A percentile compares a stretch with the other conserved stretches of the same genome.
Conservation (phyloP, 192 early-diverging fungal genomes). For the Gigaspora rosea region DNA sequence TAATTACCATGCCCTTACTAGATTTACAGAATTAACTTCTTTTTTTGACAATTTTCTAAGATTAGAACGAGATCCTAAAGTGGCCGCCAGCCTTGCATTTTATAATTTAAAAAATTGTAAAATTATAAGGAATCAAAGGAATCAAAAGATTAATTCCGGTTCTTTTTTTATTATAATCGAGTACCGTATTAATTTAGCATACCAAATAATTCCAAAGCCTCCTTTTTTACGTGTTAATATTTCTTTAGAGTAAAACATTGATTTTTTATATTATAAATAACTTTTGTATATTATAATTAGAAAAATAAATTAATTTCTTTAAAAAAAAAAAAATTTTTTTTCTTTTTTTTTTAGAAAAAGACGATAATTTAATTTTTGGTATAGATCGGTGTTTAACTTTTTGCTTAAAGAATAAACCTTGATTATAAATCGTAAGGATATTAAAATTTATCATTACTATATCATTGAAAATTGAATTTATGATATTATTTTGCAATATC, state of each 20-base stretch:
- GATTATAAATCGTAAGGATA: too few species aligned
- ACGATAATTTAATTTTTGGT: too few species aligned
- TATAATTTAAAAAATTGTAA: too few species aligned
- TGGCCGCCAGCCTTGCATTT: conserved; percentile 51
- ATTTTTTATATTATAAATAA: neutral
- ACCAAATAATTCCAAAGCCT: conserved; percentile 58
- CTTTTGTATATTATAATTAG: too few species aligned
- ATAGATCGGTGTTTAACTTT: too few species aligned
- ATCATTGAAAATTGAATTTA: too few species aligned
- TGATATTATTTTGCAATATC: too few species aligned
- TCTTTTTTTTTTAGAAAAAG: too few species aligned
- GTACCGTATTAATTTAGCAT: neutral
- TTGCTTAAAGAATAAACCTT: too few species aligned
- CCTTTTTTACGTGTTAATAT: conserved; percentile 51
- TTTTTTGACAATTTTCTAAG: conserved; percentile 56
- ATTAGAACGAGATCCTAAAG: conserved; percentile 49
- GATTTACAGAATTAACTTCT: conserved; percentile 56
- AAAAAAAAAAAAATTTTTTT: too few species aligned
- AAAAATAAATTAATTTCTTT: too few species aligned
- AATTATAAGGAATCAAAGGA: neutral
- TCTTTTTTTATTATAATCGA: neutral
- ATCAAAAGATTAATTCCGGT: neutral
- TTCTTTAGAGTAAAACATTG: conserved; percentile 64
- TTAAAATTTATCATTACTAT: too few species aligned
- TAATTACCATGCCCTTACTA: conserved; percentile 51